These are phyloP conservation scores for Musa schizocarpa DNA, from an alignment of 176 grass and related monocot species.

Conservation along the genomic window DNA sequence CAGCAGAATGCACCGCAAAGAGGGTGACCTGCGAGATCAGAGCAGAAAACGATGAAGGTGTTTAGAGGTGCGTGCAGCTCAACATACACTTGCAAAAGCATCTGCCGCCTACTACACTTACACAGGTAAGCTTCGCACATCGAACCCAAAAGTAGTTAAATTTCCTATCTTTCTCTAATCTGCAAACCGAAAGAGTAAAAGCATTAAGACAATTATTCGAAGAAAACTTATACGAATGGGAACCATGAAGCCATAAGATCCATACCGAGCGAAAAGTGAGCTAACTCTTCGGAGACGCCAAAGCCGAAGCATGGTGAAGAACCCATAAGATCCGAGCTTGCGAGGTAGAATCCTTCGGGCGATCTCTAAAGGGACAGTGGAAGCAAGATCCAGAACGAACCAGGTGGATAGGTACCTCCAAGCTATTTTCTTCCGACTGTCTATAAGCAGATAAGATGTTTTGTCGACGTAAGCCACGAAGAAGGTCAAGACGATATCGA, in stretches of 20 bases:
- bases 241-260: background rate
- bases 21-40: slow-evolving; percentile 62
- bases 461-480: slow-evolving; percentile 81
- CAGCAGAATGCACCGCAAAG: slow-evolving; percentile 81
- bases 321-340: slow-evolving; percentile 57
- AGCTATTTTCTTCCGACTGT: slow-evolving; percentile 50
- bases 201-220: background rate
- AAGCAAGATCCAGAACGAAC: slow-evolving; percentile 67
- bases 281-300: slow-evolving; percentile 93
- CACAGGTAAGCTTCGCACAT: slow-evolving; percentile 79
- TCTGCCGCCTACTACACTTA: slow-evolving; percentile 28
- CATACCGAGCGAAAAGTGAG: slow-evolving; percentile 75
- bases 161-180: slow-evolving; percentile 82
- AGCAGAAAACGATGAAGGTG: slow-evolving; percentile 5
- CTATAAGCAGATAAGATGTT: slow-evolving; percentile 49
- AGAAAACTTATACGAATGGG: background rate
- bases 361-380: slow-evolving; percentile 59
- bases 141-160: slow-evolving; percentile 94
- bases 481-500: slow-evolving; percentile 79
- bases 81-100: background rate
- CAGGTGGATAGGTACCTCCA: slow-evolving; percentile 59
- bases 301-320: slow-evolving; percentile 85
- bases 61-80: too few relatives aligned
- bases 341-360: slow-evolving; percentile 48
- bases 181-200: slow-evolving; percentile 23